Percentiles rank a stretch among this genome's conserved stretches.
phyloP scores from a whole-genome alignment of 2,329 filamentous ascomycete species.

The Alternaria conjuncta region DNA sequence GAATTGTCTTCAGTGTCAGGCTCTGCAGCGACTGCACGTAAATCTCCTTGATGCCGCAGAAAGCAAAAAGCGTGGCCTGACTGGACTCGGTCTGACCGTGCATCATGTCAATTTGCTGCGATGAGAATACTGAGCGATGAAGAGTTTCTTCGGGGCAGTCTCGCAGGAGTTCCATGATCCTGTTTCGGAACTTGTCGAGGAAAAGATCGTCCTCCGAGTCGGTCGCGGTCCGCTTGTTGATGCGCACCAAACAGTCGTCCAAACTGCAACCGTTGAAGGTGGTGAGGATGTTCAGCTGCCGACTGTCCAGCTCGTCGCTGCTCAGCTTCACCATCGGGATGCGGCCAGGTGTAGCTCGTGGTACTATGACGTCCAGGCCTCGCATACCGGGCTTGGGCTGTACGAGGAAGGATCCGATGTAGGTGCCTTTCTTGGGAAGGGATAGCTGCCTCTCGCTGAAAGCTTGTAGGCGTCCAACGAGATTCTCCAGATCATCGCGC shows the following conservation, averaged over 20 bases:
- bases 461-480: conserved; percentile 72
- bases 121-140: conserved; percentile 52
- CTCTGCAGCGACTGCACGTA: conserved; percentile 45
- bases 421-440: conserved; percentile 57
- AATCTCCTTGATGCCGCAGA: conserved; percentile 54
- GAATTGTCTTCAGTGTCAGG: conserved; percentile 43
- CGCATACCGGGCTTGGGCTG: conserved; percentile 47
- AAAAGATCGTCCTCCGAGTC: conserved; percentile 30
- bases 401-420: conserved; percentile 50
- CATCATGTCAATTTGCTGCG: conserved; percentile 46
- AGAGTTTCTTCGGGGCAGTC: conserved; percentile 51
- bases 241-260: conserved; percentile 38
- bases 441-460: conserved; percentile 37
- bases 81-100: conserved; percentile 37
- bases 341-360: conserved; percentile 48
- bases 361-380: conserved; percentile 55
- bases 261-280: conserved; percentile 36
- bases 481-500: conserved; percentile 63
- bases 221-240: conserved; percentile 35
- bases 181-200: conserved; percentile 37
- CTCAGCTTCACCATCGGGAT: conserved; percentile 54
- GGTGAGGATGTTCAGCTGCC: conserved; percentile 29
- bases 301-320: conserved; percentile 33
- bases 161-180: conserved; percentile 46
- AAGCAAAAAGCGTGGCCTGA: conserved; percentile 51